Percentiles rank a stretch among this genome's conserved stretches.
These are phyloP conservation scores for Aspergillus tamarii DNA, from an alignment of 2,329 filamentous ascomycete genomes.

Conservation along the genomic window DNA sequence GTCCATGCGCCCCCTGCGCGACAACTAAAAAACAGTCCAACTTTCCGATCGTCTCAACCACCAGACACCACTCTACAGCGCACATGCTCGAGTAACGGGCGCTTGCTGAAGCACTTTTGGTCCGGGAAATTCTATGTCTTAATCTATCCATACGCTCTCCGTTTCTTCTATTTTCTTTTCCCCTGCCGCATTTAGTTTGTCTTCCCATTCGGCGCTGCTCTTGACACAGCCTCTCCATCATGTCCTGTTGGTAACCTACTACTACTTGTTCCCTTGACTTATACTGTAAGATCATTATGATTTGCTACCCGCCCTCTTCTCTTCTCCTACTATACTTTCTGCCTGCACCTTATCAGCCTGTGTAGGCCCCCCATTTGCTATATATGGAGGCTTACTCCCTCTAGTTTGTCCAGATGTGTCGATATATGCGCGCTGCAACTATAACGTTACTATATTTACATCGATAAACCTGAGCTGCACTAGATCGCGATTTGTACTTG, in stretches of 20 bases:
- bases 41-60: not conserved
- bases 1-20: conserved; percentile 1
- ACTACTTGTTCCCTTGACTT: not conserved
- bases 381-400: conserved; percentile 20
- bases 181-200: not conserved
- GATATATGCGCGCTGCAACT: conserved; percentile 6
- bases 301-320: conserved; percentile 2
- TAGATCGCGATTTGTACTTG: not conserved
- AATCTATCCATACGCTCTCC: not conserved
- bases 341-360: conserved; percentile 13
- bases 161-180: not conserved
- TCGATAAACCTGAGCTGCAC: not conserved
- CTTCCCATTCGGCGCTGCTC: not conserved
- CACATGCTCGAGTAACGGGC: not conserved
- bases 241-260: not conserved
- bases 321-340: conserved; percentile 12
- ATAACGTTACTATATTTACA: not conserved
- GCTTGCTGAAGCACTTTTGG: conserved; percentile 1
- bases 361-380: conserved; percentile 14
- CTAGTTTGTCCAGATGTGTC: conserved; percentile 7
- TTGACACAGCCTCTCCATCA: conserved; percentile 8
- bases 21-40: conserved; percentile 3
- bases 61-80: not conserved
- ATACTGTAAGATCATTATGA: conserved; percentile 2
- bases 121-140: conserved; percentile 4